A percentile compares a stretch with the other conserved stretches of the same genome.
Evolutionary conservation across 2,329 filamentous ascomycete genomes (phyloP).

Genomic region (Apiospora hydei): DNA sequence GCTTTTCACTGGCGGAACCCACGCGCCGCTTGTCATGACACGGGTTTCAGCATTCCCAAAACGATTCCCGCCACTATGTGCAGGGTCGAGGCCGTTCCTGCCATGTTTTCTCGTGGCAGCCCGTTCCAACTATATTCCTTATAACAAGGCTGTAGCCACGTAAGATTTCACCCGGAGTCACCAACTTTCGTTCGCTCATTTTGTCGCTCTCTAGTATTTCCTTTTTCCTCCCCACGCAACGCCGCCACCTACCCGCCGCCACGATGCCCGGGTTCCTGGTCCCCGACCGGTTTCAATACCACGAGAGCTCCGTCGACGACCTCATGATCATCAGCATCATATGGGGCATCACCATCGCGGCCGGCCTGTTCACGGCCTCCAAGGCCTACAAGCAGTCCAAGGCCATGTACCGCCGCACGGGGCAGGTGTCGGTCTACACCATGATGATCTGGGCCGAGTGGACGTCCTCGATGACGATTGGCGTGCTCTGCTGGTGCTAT

Average conservation of each 20-base stretch:
- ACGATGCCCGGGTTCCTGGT: conserved; percentile 15
- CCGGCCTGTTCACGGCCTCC: conserved; percentile 38
- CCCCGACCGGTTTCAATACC: not conserved
- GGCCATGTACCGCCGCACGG: conserved; percentile 34
- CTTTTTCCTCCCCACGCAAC: no score
- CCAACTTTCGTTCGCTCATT: not conserved
- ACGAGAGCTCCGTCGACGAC: conserved; percentile 29
- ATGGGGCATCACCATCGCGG: conserved; percentile 42
- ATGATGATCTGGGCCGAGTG: conserved; percentile 46
- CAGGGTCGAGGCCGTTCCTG: not conserved
- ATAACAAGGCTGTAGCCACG: not conserved
- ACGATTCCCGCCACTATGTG: not conserved
- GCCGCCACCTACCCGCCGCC: not conserved
- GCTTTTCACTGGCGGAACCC: not conserved
- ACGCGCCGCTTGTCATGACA: not conserved
- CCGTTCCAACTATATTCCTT: not conserved
- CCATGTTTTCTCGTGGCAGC: not conserved
- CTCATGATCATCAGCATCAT: conserved; percentile 42
- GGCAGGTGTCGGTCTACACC: conserved; percentile 40
- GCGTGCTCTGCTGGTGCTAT: conserved; percentile 40
- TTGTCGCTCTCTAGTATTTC: not conserved
- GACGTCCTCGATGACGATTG: conserved; percentile 37
- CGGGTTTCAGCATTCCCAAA: not conserved
- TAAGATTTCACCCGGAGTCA: not conserved
- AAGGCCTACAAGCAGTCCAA: conserved; percentile 42